These are phyloP conservation scores for Boletus reticulatus DNA, from an alignment of 768 basidiomycete species.

Conservation along the genomic window DNA sequence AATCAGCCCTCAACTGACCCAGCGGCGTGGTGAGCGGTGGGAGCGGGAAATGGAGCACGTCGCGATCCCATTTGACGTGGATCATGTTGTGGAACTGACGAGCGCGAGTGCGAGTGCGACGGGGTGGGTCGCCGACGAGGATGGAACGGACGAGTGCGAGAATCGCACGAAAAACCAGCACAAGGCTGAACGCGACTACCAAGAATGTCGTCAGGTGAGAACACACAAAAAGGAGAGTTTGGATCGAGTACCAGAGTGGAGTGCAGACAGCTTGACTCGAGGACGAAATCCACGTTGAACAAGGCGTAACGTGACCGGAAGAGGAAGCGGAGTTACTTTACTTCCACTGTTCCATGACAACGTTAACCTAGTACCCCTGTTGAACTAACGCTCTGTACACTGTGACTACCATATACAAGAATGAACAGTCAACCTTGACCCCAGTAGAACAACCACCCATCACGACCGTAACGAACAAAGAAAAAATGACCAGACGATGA, in stretches of 20 bases:
- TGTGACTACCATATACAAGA: conserved; percentile 5
- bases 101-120: conserved; percentile 2
- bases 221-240: too few relatives aligned
- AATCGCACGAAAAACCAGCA: conserved; percentile 31
- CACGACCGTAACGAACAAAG: not conserved
- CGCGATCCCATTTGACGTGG: conserved; percentile 50
- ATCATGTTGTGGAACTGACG: conserved; percentile 32
- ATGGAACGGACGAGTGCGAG: conserved; percentile 19
- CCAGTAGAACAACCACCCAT: conserved; percentile 7
- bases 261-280: conserved; percentile 29
- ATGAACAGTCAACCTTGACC: not conserved
- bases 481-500: conserved; percentile 6
- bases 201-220: not conserved
- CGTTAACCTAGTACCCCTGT: too few relatives aligned
- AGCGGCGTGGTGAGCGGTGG: conserved; percentile 61
- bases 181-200: conserved; percentile 33
- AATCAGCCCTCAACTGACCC: conserved; percentile 50
- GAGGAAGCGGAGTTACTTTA: too few relatives aligned
- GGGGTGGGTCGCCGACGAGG: not conserved
- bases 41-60: conserved; percentile 50
- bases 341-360: too few relatives aligned
- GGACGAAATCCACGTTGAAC: not conserved
- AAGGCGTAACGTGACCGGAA: conserved; percentile 11
- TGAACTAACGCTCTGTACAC: too few relatives aligned
- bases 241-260: conserved; percentile 21